A percentile compares a stretch with the other conserved stretches of the same genome.
These are phyloP conservation scores for Dothiorella sarmentorum DNA, from an alignment of 2,329 filamentous ascomycete species.

Conservation along the genomic window DNA sequence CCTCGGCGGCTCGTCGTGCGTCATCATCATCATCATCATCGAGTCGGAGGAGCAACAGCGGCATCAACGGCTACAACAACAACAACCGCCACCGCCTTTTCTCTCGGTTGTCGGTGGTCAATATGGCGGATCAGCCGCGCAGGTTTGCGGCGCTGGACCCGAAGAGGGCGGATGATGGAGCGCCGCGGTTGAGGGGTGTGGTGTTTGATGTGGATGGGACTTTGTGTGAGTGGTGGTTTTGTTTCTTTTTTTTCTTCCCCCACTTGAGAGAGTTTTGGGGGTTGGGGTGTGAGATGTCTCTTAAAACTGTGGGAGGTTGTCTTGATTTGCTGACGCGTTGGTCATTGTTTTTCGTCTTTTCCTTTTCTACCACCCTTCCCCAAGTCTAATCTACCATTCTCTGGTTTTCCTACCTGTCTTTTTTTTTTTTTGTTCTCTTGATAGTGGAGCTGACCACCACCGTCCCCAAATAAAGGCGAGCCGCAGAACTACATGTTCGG, in stretches of 20 bases:
- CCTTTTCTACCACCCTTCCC: background rate
- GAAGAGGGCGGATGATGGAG: conserved; percentile 29
- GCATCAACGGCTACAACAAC: too few relatives aligned
- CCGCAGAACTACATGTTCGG: conserved; percentile 95
- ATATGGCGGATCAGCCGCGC: conserved; percentile 31
- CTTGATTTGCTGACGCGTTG: too few relatives aligned
- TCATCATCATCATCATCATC: too few relatives aligned
- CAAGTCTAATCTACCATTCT: too few relatives aligned
- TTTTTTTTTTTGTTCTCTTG: background rate
- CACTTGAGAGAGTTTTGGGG: too few relatives aligned
- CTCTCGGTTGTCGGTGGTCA: too few relatives aligned
- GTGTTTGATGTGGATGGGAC: conserved; percentile 97
- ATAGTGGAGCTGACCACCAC: background rate
- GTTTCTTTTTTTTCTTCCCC: background rate
- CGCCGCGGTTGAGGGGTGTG: conserved; percentile 53
- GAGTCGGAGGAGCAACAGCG: too few relatives aligned
- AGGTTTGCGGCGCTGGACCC: conserved; percentile 51
- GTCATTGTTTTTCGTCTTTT: background rate
- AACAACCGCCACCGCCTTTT: too few relatives aligned
- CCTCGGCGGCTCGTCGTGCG: too few relatives aligned
- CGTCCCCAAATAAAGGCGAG: conserved; percentile 52
- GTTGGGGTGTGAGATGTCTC: too few relatives aligned
- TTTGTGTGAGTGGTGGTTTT: conserved; percentile 61
- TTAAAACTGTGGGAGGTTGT: too few relatives aligned
- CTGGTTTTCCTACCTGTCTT: background rate